phyloP scores from a whole-genome alignment of 2,329 filamentous ascomycete species.

The Xylaria sp. region DNA sequence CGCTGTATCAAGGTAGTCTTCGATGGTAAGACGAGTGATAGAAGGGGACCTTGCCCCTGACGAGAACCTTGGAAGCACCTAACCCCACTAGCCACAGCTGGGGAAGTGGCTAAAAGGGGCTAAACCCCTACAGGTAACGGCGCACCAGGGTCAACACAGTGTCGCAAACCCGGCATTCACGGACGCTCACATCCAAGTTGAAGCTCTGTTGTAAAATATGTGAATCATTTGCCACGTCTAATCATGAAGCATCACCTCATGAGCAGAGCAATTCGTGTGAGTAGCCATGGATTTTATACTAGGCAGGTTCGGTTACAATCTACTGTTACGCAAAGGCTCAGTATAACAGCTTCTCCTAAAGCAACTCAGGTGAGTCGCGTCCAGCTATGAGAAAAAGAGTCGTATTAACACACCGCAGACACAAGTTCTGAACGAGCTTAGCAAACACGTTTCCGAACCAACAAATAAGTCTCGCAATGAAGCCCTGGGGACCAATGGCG shows the following conservation, averaged over 20 bases:
- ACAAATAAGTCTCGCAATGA: neutral
- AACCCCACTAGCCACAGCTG: slow-evolving; percentile 14
- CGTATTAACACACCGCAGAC: slow-evolving; percentile 31
- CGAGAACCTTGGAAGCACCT: neutral
- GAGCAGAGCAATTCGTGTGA: slow-evolving; percentile 24
- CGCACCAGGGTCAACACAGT: slow-evolving; percentile 5
- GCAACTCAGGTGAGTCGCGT: slow-evolving; percentile 40
- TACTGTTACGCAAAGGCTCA: slow-evolving; percentile 37
- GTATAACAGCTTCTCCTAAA: slow-evolving; percentile 39
- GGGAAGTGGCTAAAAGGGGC: slow-evolving; percentile 12
- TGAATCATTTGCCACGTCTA: neutral
- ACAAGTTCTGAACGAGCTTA: slow-evolving; percentile 30
- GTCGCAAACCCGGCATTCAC: slow-evolving; percentile 2
- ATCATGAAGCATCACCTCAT: slow-evolving; percentile 42
- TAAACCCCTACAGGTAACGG: neutral
- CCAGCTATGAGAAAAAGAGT: neutral
- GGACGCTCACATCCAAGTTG: neutral
- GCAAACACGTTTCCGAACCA: slow-evolving; percentile 8
- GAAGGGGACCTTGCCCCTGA: neutral
- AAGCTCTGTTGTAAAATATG: slow-evolving; percentile 5
- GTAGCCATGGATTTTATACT: slow-evolving; percentile 9
- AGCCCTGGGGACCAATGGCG: slow-evolving; percentile 50
- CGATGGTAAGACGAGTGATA: neutral
- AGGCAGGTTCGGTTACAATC: slow-evolving; percentile 27
- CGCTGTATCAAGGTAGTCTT: neutral